phyloP scores from a whole-genome alignment of 176 grass and related monocot species.

The Oryza longistaminata region DNA sequence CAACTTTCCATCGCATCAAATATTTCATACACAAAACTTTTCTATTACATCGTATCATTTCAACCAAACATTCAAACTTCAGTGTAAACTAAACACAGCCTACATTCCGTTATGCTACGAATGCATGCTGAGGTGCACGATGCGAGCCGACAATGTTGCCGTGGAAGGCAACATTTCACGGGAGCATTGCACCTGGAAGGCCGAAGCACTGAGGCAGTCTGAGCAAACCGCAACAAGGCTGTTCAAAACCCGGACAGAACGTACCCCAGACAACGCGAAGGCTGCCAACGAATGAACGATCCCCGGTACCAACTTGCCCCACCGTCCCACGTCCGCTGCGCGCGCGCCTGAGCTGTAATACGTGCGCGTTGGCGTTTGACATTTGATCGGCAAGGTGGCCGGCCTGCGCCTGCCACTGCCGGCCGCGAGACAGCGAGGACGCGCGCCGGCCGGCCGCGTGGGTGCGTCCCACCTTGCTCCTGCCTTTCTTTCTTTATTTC shows the following conservation, averaged over 20 bases:
- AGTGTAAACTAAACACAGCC: too few species aligned
- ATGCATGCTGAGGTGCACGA: background rate
- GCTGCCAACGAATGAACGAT: background rate
- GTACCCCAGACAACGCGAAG: slow-evolving; percentile 24
- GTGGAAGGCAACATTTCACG: background rate
- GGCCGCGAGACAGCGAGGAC: slow-evolving; percentile 36
- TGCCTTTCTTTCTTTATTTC: slow-evolving; percentile 19
- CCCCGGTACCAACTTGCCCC: slow-evolving; percentile 41
- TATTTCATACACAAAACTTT: too few species aligned
- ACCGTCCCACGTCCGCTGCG: slow-evolving; percentile 37
- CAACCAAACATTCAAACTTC: too few species aligned
- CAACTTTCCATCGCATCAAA: too few species aligned
- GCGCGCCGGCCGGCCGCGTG: slow-evolving; percentile 23
- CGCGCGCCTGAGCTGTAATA: background rate
- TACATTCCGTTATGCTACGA: background rate
- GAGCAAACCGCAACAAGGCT: slow-evolving; percentile 9
- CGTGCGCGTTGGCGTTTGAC: background rate
- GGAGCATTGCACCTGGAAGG: background rate
- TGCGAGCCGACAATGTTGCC: background rate
- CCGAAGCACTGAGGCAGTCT: background rate
- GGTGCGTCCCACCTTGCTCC: slow-evolving; percentile 23
- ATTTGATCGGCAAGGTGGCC: slow-evolving; percentile 27
- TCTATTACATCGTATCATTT: too few species aligned
- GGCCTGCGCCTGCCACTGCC: background rate
- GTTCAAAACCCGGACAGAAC: background rate